Percentiles rank a stretch among this genome's conserved stretches.
These are phyloP conservation scores for Triangularia setosa DNA, from an alignment of 2,329 filamentous ascomycete species.

Conservation along the genomic window DNA sequence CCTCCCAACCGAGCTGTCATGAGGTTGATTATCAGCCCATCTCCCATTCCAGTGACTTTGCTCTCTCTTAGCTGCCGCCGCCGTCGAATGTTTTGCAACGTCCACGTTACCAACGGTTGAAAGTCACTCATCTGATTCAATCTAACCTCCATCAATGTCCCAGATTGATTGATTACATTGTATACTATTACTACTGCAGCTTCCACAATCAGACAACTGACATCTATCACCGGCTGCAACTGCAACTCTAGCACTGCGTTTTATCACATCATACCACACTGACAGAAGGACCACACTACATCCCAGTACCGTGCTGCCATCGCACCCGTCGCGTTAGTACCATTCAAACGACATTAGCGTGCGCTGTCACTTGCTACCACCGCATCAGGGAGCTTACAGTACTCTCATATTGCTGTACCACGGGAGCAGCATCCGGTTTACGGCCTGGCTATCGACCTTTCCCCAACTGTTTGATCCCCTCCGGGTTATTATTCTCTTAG, in stretches of 20 bases:
- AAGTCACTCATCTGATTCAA: not conserved
- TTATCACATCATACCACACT: not conserved
- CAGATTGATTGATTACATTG: not conserved
- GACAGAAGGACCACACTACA: not conserved
- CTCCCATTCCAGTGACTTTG: not conserved
- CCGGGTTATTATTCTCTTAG: not conserved
- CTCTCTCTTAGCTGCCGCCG: not conserved
- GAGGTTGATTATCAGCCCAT: no score
- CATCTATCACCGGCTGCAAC: not conserved
- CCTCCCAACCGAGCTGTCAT: not conserved
- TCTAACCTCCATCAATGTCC: no score
- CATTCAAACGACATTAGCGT: not conserved
- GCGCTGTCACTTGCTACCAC: not conserved
- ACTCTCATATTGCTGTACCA: not conserved
- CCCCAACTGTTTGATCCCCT: not conserved
- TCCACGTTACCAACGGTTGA: not conserved
- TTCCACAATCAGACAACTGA: not conserved
- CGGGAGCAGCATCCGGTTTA: not conserved
- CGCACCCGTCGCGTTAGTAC: not conserved
- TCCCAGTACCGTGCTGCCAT: not conserved
- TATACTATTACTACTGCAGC: not conserved
- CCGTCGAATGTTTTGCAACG: not conserved
- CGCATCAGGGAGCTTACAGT: not conserved
- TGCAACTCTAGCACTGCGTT: not conserved
- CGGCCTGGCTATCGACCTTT: not conserved